Evolutionary conservation across 2,329 filamentous ascomycete genomes (phyloP).

Genomic region (Emericellopsis atlantica): DNA sequence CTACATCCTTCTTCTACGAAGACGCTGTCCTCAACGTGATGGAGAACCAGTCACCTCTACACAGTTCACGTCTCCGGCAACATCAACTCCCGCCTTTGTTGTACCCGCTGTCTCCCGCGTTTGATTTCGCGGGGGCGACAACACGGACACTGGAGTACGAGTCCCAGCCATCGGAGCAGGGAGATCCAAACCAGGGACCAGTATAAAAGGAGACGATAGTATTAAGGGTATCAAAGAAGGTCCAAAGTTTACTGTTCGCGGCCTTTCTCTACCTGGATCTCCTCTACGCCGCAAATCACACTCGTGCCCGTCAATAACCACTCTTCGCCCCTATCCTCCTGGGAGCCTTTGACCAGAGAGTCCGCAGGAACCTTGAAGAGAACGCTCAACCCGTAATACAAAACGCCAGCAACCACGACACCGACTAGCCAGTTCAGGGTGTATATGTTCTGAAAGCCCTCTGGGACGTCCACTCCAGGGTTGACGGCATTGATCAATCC

Average conservation of each 20-base stretch:
- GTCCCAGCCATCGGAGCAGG: neutral
- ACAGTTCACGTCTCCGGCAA: neutral
- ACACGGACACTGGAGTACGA: constrained; percentile 4
- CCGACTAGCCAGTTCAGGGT: constrained; percentile 11
- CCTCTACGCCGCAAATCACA: neutral
- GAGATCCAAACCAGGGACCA: neutral
- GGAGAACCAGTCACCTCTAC: neutral
- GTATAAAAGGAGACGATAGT: neutral
- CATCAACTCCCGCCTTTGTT: constrained; percentile 1
- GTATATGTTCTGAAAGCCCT: constrained; percentile 9
- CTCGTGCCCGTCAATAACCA: constrained; percentile 2
- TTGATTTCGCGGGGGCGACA: constrained; percentile 1
- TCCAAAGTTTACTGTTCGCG: neutral
- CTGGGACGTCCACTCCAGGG: constrained; percentile 2
- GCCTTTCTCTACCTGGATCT: constrained; percentile 1
- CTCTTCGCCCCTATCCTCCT: constrained; percentile 2
- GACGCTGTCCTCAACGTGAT: constrained; percentile 3
- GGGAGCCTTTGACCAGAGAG: constrained; percentile 1
- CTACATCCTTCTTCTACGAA: constrained; percentile 1
- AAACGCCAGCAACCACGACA: constrained; percentile 4
- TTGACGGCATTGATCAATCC: constrained; percentile 9
- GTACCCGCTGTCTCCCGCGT: neutral
- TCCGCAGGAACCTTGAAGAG: constrained; percentile 1
- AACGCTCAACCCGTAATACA: constrained; percentile 5
- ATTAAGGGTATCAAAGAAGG: neutral